Evolutionary conservation across 2,329 filamentous ascomycete species (phyloP), one percentile per base, ranked within the genome.

Genomic region (Fusarium brachygibbosum): DNA sequence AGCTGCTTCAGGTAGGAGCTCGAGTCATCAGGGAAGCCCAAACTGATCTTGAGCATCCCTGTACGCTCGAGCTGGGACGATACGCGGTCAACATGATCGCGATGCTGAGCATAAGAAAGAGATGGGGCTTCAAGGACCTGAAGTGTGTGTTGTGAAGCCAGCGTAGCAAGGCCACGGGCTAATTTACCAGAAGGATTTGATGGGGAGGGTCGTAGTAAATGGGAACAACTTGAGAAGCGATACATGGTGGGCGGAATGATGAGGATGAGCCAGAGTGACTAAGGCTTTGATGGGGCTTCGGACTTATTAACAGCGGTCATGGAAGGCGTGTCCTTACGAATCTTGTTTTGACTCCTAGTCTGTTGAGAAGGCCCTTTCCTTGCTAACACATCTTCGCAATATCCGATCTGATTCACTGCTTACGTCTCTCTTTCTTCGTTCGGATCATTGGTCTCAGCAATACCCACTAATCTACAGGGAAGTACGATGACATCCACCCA

Each of bases 21-120:
- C 0, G 71, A 34, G 6, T 67, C 11, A 40, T 82, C 80, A 1
- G 51, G 19, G 35, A 82, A 82, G 2, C 65, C 55, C 0, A 82
- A 63, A 1, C 57, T 74, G 38, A 82, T 69, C 52, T 80, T 81
- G 56, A 82, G 75, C 40, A 82, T 76, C 8, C 80, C 80, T 1
- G 29, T 66, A 19, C 16, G 48, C 7, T 63, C 44, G 2, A 76
- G 63, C 16, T 68, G 66, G 11, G 63, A 48, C 1, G 53, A 65
- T 3, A 76, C 68, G 13, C 50, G 25, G 13, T 28, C 21, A 23
- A 75, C 66, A 38, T 75, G 74, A 7, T 28, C n/a, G 2, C 25
- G 41, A 12, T 68, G n/a, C 12, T 61, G 42, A 13, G 73, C 71
- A 13, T 49, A 58, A 10, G 48, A 56, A 11, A 73, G 41, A 17